A percentile compares a stretch with the other conserved stretches of the same genome.
phyloP scores from a whole-genome alignment of 179 eudicot species.

The Pouteria campechiana region DNA sequence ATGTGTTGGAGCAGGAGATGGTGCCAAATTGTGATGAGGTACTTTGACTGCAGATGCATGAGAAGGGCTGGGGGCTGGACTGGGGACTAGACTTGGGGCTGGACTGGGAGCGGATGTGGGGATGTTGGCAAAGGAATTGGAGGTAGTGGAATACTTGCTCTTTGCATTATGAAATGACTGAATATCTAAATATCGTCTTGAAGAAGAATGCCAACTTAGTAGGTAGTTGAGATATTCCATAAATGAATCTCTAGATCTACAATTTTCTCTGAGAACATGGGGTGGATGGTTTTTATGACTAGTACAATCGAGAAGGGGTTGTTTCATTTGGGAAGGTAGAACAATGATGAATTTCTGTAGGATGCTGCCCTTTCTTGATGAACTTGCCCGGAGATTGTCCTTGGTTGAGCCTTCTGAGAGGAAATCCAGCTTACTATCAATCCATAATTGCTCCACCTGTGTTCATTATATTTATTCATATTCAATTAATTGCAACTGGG shows the following conservation, averaged over 20 bases:
- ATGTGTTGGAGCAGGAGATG: slow-evolving; percentile 14
- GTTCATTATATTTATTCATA: slow-evolving; percentile 7
- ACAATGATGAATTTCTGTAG: slow-evolving; percentile 21
- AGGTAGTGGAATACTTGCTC: too few species aligned
- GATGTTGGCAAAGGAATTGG: slow-evolving; percentile 5
- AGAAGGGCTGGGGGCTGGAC: too few species aligned
- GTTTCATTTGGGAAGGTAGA: slow-evolving; percentile 30
- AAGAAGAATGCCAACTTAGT: slow-evolving; percentile 18
- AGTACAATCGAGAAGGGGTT: slow-evolving; percentile 45
- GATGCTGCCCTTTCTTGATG: slow-evolving; percentile 33
- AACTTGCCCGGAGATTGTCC: too few species aligned
- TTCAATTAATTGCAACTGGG: slow-evolving; percentile 1
- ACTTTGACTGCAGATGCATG: too few species aligned
- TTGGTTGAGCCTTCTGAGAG: too few species aligned
- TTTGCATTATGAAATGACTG: slow-evolving; percentile 18
- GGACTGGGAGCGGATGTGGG: slow-evolving; percentile 2
- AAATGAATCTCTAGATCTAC: slow-evolving; percentile 24
- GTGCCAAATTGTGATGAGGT: too few species aligned
- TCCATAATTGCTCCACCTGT: slow-evolving; percentile 56
- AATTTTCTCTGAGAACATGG: slow-evolving; percentile 38
- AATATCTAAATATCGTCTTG: slow-evolving; percentile 17
- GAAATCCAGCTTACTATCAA: slow-evolving; percentile 50
- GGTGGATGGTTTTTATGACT: slow-evolving; percentile 23
- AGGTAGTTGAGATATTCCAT: slow-evolving; percentile 19
- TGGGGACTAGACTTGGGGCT: too few species aligned